phyloP scores from a whole-genome alignment of 148 eudicot species.

The Fagopyrum tataricum region DNA sequence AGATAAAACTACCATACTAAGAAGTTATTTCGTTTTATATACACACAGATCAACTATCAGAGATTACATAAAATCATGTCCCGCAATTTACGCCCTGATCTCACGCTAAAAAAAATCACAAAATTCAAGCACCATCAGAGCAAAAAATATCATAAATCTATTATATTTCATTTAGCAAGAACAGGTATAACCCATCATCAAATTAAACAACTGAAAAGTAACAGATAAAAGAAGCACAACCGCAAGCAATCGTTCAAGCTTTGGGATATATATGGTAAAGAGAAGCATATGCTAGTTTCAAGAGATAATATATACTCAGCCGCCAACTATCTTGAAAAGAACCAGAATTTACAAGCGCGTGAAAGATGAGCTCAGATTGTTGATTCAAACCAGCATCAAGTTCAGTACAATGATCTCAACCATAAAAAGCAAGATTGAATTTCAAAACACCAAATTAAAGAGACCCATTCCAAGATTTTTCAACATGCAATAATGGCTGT shows the following conservation, averaged over 20 bases:
- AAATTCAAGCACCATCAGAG: not conserved
- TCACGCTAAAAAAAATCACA: not conserved
- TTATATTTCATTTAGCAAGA: not conserved
- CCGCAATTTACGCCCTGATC: not conserved
- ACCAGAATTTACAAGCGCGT: not conserved
- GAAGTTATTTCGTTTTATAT: not conserved
- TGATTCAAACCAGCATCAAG: not conserved
- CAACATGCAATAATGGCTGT: constrained; percentile 9
- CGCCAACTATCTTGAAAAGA: not conserved
- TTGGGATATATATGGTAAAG: not conserved
- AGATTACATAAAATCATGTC: constrained; percentile 3
- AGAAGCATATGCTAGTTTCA: not conserved
- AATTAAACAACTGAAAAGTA: not conserved
- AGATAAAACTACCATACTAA: not conserved
- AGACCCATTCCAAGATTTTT: not conserved
- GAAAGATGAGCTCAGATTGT: not conserved
- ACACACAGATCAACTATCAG: not conserved
- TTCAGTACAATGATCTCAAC: not conserved
- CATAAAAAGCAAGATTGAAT: not conserved
- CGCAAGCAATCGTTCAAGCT: not conserved
- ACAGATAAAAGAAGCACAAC: not conserved
- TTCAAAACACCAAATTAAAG: not conserved
- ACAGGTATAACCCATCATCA: not conserved
- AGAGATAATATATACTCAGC: not conserved
- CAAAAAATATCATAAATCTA: not conserved